Base-by-base conservation (phyloP, 148 eudicot species). In the Fagopyrum tataricum region DNA sequence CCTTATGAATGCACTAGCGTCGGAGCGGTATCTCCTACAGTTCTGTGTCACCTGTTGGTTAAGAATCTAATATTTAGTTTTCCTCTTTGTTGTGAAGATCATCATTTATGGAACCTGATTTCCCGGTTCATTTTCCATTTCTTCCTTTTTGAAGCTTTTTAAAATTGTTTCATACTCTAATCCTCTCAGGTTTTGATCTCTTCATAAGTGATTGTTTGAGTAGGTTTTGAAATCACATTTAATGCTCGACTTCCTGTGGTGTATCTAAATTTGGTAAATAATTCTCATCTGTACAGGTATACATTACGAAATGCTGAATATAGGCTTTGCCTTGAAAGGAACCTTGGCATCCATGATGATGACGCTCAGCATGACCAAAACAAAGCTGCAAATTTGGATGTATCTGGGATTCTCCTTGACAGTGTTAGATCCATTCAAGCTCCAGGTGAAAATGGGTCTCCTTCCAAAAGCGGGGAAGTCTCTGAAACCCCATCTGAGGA, bases 231-330 rank as follows among this genome's bases (percentile, higher is more conserved):
- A 55, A 20, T 55, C 61, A 55, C 6, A 13, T 37, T 31, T 31
- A 5, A 37, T 64, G 43, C 20, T 59, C 14, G 8, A 59, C 66
- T 24, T 59, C 39, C 39, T 2, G 31, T 59, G 40, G 26, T 59
- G 40, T 55, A 37, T 24, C 7, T 4, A 24, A 24, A 8, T 23
- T 24, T 26, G 67, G 67, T 6, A 61, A 61, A 26, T 26, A 17
- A 61, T 24, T 61, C 26, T 23, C 26, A 6, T 61, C 67, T 61
- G 6, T 64, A 83, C 91, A 94, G 98, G 82, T 91, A 94, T 85
- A 91, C 98, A 44, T 81, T 94, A 71, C 79, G 90, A 72, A 94
- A 94, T 89, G 98, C 97, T 74, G 98, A 94, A 82, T 89, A 89
- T 74, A 89, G 98, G 84, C 97, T 94, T 59, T 91, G 93, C 74